These are phyloP conservation scores for Arthrobotrys megalospora DNA, from an alignment of 2,329 filamentous ascomycete genomes.

Conservation along the genomic window DNA sequence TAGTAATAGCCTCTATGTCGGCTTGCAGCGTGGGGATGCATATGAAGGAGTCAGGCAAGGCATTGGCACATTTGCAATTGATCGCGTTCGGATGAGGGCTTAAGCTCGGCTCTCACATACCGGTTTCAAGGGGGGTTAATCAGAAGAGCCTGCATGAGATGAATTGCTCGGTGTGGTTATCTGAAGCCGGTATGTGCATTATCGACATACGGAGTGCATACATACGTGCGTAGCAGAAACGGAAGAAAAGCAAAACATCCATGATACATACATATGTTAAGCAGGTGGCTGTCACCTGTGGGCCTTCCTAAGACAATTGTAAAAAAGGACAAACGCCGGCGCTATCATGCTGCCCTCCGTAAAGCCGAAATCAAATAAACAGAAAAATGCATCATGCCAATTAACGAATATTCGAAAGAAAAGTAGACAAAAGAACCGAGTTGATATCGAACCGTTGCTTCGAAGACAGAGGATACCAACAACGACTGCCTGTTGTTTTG, in stretches of 20 bases:
- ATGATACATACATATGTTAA: constrained; percentile 16
- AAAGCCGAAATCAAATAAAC: background rate
- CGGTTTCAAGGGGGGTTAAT: constrained; percentile 37
- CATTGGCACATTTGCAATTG: constrained; percentile 10
- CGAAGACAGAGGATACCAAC: too few relatives aligned
- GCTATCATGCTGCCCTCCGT: constrained; percentile 9
- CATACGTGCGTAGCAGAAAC: background rate
- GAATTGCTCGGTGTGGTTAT: constrained; percentile 6
- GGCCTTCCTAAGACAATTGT: background rate
- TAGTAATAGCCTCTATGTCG: background rate
- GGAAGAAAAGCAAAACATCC: constrained; percentile 21
- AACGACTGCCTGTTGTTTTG: background rate
- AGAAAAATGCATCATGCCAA: background rate
- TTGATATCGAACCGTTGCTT: background rate
- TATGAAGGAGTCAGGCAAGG: constrained; percentile 11
- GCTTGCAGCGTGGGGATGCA: background rate
- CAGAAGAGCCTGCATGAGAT: constrained; percentile 13
- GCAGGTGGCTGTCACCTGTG: constrained; percentile 21
- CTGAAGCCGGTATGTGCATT: background rate
- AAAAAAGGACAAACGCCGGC: constrained; percentile 16
- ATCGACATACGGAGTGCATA: constrained; percentile 1
- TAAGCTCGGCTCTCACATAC: constrained; percentile 22
- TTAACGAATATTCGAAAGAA: too few relatives aligned
- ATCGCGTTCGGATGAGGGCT: constrained; percentile 46
- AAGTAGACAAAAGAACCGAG: too few relatives aligned